These are phyloP conservation scores for Aureobasidium pullulans DNA, from an alignment of 2,329 filamentous ascomycete genomes.

Conservation along the genomic window DNA sequence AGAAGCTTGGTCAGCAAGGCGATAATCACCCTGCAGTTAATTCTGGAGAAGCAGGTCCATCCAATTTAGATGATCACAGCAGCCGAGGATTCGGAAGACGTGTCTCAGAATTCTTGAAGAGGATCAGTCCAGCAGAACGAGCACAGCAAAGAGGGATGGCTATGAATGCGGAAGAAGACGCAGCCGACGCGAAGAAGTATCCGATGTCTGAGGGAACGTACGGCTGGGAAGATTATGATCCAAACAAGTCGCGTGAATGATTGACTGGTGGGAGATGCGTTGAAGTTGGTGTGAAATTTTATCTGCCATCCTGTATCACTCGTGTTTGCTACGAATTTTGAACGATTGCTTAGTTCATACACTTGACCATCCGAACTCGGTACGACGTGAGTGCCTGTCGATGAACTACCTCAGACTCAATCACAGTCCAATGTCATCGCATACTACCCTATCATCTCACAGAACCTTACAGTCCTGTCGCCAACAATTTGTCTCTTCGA, in stretches of 20 bases:
- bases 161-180: background rate
- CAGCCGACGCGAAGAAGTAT: background rate
- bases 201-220: constrained; percentile 3
- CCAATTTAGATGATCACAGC: background rate
- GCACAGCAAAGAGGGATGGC: background rate
- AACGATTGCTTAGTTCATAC: no score
- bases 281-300: no score
- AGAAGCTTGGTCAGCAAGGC: background rate
- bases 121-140: background rate
- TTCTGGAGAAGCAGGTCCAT: background rate
- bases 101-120: background rate
- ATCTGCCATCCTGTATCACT: no score
- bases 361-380: no score
- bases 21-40: background rate
- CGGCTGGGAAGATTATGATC: background rate
- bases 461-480: no score
- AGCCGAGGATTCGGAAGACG: background rate
- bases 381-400: no score
- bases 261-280: no score
- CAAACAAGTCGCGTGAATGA: background rate
- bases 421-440: no score
- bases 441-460: no score
- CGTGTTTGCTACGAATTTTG: no score
- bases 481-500: no score
- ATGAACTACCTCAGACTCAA: no score